phyloP scores from a whole-genome alignment of 148 eudicot species.

The Rheum nobile region DNA sequence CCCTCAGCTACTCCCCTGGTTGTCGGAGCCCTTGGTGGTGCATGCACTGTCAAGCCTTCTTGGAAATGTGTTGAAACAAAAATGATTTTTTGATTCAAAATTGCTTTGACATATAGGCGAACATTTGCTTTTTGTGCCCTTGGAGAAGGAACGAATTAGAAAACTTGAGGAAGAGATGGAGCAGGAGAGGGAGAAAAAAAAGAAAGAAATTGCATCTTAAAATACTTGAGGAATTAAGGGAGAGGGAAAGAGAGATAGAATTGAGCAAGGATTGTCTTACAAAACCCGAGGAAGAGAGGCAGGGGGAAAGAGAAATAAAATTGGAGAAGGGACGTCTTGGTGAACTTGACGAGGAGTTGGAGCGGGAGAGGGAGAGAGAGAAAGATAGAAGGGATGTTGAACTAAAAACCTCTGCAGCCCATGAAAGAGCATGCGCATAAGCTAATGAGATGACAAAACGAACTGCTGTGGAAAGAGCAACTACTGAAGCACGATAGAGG shows the following conservation, averaged over 20 bases:
- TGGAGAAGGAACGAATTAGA: constrained; percentile 14
- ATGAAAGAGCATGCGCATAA: constrained; percentile 65
- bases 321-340: constrained; percentile 24
- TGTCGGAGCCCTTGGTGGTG: no score
- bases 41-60: no score
- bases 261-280: constrained; percentile 34
- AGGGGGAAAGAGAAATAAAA: constrained; percentile 33
- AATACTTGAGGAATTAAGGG: constrained; percentile 22
- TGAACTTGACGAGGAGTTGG: constrained; percentile 32
- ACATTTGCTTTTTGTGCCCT: no score
- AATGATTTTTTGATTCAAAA: no score
- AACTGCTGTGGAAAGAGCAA: constrained; percentile 51
- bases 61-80: no score
- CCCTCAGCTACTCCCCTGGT: no score
- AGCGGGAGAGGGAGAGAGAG: constrained; percentile 64
- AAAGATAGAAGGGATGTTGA: constrained; percentile 80
- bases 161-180: constrained; percentile 38
- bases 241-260: constrained; percentile 40
- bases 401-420: constrained; percentile 70
- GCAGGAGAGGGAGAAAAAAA: constrained; percentile 33
- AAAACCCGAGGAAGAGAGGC: constrained; percentile 32
- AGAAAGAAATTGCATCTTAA: constrained; percentile 26
- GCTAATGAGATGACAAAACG: constrained; percentile 57
- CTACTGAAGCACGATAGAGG: constrained; percentile 54
- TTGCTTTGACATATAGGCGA: no score